Evolutionary conservation across 1,139 yeast genomes (phyloP).

Genomic region (Schwanniomyces etchellsii): DNA sequence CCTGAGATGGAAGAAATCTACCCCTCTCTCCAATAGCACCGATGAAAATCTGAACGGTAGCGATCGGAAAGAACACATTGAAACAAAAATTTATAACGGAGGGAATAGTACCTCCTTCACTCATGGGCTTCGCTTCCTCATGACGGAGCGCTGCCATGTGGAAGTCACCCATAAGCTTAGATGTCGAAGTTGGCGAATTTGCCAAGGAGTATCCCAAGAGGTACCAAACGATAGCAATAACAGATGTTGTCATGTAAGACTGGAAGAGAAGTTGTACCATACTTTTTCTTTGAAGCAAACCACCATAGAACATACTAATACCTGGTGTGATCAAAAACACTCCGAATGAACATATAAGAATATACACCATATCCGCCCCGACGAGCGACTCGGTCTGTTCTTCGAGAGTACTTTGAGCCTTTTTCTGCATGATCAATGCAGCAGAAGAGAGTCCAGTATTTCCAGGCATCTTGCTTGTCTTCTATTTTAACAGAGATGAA

Average conservation of each 20-base stretch:
- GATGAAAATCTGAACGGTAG: conserved; percentile 42
- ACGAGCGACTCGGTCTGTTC: conserved; percentile 7
- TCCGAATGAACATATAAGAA: conserved; percentile 33
- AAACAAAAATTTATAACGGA: conserved; percentile 36
- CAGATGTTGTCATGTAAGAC: conserved; percentile 33
- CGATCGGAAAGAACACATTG: conserved; percentile 39
- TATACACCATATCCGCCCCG: conserved; percentile 30
- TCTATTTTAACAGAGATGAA: too few relatives aligned
- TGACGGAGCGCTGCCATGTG: conserved; percentile 31
- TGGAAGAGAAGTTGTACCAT: conserved; percentile 35
- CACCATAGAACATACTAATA: conserved; percentile 38
- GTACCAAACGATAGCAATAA: conserved; percentile 36
- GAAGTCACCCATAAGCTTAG: conserved; percentile 33
- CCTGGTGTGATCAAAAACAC: conserved; percentile 41
- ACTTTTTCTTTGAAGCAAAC: conserved; percentile 29
- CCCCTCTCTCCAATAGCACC: conserved; percentile 43
- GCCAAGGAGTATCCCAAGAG: conserved; percentile 40
- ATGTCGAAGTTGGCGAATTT: conserved; percentile 29
- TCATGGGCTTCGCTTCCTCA: conserved; percentile 31
- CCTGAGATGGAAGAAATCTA: conserved; percentile 33
- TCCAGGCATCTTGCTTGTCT: not conserved
- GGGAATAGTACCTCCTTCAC: conserved; percentile 34
- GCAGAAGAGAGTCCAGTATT: conserved; percentile 1
- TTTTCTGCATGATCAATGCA: conserved; percentile 1
- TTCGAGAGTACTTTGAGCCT: conserved; percentile 3